phyloP scores from a whole-genome alignment of 2,329 filamentous ascomycete species.

The Camptophora hylomeconis region DNA sequence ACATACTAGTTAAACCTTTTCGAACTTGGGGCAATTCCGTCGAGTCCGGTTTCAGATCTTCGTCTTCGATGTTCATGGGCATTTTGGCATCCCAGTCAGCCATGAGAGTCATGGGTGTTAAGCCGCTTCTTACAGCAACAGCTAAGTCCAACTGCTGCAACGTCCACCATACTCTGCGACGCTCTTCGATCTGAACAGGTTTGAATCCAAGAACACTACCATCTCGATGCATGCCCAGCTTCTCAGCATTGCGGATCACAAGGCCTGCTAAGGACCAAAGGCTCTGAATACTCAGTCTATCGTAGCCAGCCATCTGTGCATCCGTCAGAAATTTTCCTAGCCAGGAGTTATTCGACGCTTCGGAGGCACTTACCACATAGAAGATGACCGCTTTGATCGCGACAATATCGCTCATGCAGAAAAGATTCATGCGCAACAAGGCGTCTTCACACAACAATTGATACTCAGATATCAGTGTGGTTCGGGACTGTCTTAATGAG shows the following conservation, averaged over 20 bases:
- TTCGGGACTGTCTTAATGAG: conserved; percentile 4
- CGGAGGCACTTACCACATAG: conserved; percentile 9
- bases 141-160: conserved; percentile 9
- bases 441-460: conserved; percentile 9
- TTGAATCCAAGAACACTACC: conserved; percentile 7
- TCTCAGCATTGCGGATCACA: conserved; percentile 11
- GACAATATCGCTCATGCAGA: conserved; percentile 8
- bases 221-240: conserved; percentile 11
- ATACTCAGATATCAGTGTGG: conserved; percentile 3
- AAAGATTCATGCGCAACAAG: conserved; percentile 8
- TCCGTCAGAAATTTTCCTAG: not conserved
- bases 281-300: conserved; percentile 8
- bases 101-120: conserved; percentile 5
- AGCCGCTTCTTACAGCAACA: conserved; percentile 6
- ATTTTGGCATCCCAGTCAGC: conserved; percentile 5
- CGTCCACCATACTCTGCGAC: conserved; percentile 14
- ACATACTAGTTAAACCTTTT: conserved; percentile 9
- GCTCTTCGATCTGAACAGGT: conserved; percentile 12
- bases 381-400: conserved; percentile 11
- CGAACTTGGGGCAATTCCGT: conserved; percentile 5
- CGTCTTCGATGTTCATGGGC: conserved; percentile 9
- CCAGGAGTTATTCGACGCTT: conserved; percentile 1
- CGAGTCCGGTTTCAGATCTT: conserved; percentile 5
- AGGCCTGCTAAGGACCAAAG: conserved; percentile 12
- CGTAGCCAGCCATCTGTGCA: conserved; percentile 8